Base-by-base conservation (phyloP, 306 rosid species). In the Canavalia ensiformis region DNA sequence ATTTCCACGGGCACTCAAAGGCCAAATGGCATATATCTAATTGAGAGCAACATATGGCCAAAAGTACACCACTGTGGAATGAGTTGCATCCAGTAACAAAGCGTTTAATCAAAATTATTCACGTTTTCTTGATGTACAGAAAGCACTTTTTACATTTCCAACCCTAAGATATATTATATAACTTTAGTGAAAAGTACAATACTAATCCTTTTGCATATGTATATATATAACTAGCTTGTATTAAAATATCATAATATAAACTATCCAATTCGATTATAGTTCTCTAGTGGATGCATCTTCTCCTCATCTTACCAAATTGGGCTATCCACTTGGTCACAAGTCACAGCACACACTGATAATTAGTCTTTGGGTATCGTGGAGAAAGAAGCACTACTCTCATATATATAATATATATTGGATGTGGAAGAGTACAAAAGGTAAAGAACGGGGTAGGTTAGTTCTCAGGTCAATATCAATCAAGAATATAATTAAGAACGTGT, bases 381-480 rank as follows among this genome's bases (percentile, higher is more conserved):
- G 12, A 65, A 81, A 67, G 80, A 28, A 76, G 83, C 87, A 81
- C 77, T 80, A 12, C 46, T 77, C 59, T 79, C 70, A 63, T 83
- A 72, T 52, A 79, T 88, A 50, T 10, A 85, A 72, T 52, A 79
- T 88, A 50, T 10, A 69, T 25, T 68, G 68, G 81, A 79, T 59
- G 25, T 57, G 67, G 57, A 46, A 63, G 82, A 65, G 1, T 33
- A 65, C 51, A 45, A 83, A 79, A 68, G 58, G 65, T 13, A 86
- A 89, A 54, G 87, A 85, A 90, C 68, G 88, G 86, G 74, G 77
- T 55, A 76, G 87, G 88, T 82, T 82, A 3, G 59, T 75, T 83
- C 75, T 85, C 41, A 80, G 44, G 90, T 91, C 96, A 41, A 57
- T 58, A 63, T 87, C 91, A 85, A 75, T 82, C 49, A 72, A 79